Base-by-base conservation (phyloP, 805 yeast genomes). In the Debaryomyces castellii region DNA sequence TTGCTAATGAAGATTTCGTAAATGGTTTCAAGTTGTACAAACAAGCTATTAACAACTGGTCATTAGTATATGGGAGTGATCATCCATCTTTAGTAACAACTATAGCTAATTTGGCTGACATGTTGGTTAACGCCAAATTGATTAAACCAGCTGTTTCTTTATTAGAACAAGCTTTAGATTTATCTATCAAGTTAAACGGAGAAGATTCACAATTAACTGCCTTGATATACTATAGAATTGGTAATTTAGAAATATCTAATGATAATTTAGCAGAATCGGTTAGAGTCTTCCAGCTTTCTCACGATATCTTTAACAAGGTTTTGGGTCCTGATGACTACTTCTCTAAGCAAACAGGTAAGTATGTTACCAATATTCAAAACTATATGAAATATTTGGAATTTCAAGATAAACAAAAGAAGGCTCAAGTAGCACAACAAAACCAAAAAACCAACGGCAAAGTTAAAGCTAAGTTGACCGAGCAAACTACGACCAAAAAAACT, bases 21-120 rank as follows among this genome's bases (percentile, higher is more conserved):
- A 83, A 85, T 51, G 78, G 92, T 1, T 70, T 90, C 52, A 75
- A 80, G 51, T 67, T 86, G 47, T 80, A 82, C 62, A 65, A 73
- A 46, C 81, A 85, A 59, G 81, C 89, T 5, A 63, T 86, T 39
- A 66, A 74, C 34, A 72, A 78, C 43, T 81, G 91, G 84, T 54
- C 64, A n/a, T 54, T 73, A 6, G 70, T 82, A n/a, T 79, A 74
- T 51, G 86, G 83, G 18, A 73, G 75, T 3, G 72, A 71, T 43
- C 96, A 90, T 60, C 89, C 96, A 38, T 85, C 87, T 45, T 67
- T 78, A 23, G 71, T 87, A 41, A 81, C 83, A 48, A 78, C 89
- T 6, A 68, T 80, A 58, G 72, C 82, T 53, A 79, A 87, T 58
- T 70, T 81, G 57, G 85, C 84, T 3, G 70, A 78, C 12, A 75